Base-by-base conservation (phyloP, 2,329 filamentous ascomycete species). In the Mycosphaerella sp. region DNA sequence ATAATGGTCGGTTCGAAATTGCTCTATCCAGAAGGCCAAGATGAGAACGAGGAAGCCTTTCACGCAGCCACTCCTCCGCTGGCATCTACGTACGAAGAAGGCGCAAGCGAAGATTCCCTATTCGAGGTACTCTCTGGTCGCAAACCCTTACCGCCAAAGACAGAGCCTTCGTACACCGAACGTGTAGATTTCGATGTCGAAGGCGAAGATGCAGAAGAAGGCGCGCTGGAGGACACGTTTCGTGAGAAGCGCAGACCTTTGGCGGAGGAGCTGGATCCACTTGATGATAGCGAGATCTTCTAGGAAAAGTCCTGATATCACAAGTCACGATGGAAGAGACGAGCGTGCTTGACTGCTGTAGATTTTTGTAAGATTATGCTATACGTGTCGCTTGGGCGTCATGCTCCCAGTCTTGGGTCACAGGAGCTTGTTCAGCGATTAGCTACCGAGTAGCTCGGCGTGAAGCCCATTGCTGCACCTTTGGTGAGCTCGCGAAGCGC, bases 401-500 rank as follows among this genome's bases (percentile, higher is more conserved):
- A 25, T 25, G 7, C 4, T 25, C 21, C 21, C 21, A 25, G 21
- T 25, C 21, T 4, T 25, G 21, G 21, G 9, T 34, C 30, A 34
- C 30, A 10, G 3, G 7, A 34, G 30, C 30, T n/a, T 34, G 6
- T 13, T 47, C 27, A 47, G 8, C 44, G 44, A n/a, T 58, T 58
- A 6, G 49, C 47, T 7, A 51, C 75, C 73, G 63, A 62, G 63
- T 79, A 86, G 44, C 84, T 82, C 5, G 83, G 79, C 67, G 81
- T 80, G 61, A 78, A 86, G 6, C 76, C 75, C 4, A 82, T 73
- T 10, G 81, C 83, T 2, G 82, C 81, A 37, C 70, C 71, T 63
- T 82, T 85, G 75, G 88, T 89, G 55, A 94, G 70, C 70, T 94
- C 88, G 47, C 88, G 74, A 58, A 94, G 67, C 10, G 86, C 86